Conservation (phyloP, 306 rosid species). For the Vicia sativa region DNA sequence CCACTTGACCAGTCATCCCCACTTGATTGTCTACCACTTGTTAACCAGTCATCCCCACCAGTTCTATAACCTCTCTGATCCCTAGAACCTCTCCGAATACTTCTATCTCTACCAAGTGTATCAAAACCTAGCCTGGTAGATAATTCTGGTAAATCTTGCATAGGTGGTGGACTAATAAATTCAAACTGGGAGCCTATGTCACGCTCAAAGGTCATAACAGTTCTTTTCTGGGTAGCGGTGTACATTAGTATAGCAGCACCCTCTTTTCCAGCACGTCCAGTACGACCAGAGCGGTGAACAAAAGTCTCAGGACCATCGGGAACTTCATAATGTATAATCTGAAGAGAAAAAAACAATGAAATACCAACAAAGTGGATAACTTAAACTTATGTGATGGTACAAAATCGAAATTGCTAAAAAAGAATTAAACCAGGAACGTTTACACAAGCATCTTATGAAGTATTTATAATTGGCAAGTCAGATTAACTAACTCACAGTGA, state of each 20-base stretch:
- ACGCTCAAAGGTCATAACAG: conserved; percentile 85
- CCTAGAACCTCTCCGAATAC: conserved; percentile 46
- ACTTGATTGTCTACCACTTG: conserved; percentile 62
- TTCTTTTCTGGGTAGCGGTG: conserved; percentile 82
- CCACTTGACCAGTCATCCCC: conserved; percentile 33
- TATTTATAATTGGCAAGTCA: conserved; percentile 17
- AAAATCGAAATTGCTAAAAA: conserved; percentile 20
- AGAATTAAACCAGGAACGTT: conserved; percentile 7
- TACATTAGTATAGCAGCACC: conserved; percentile 85
- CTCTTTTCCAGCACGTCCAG: conserved; percentile 95
- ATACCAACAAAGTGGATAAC: conserved; percentile 19
- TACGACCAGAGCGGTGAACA: conserved; percentile 98
- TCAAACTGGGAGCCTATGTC: conserved; percentile 86
- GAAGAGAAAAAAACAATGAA: conserved; percentile 39
- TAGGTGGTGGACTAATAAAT: conserved; percentile 71
- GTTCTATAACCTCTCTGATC: conserved; percentile 59
- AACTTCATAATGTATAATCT: conserved; percentile 95
- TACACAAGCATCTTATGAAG: neutral
- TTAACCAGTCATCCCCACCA: conserved; percentile 80
- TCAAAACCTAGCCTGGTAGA: conserved; percentile 82
- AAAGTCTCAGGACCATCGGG: conserved; percentile 97
- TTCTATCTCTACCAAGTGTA: conserved; percentile 62
- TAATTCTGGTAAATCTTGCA: conserved; percentile 70
- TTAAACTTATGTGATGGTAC: conserved; percentile 26
- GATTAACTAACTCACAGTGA: conserved; percentile 9